These are phyloP conservation scores for Artemisia annua DNA, from an alignment of 129 eudicot genomes.

Conservation along the genomic window DNA sequence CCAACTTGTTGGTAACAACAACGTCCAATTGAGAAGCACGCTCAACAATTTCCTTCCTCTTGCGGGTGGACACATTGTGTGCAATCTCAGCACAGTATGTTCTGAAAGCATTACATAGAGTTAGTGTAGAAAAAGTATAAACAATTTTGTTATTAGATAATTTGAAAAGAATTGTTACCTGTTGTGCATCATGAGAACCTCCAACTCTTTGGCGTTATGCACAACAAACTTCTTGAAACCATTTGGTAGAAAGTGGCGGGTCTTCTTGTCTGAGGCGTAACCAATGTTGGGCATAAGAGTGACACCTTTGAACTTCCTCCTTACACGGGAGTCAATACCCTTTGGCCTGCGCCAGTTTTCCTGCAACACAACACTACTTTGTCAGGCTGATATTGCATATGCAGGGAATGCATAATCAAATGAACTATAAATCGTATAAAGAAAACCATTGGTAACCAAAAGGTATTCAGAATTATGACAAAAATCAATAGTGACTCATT, in stretches of 20 bases:
- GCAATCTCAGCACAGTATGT: conserved; percentile 87
- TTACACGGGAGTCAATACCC: conserved; percentile 80
- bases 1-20: conserved; percentile 81
- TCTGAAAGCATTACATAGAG: conserved; percentile 26
- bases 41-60: conserved; percentile 84
- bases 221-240: conserved; percentile 88
- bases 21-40: conserved; percentile 90
- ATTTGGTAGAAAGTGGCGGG: conserved; percentile 78
- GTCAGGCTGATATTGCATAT: too few species aligned
- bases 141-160: not conserved
- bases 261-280: conserved; percentile 76
- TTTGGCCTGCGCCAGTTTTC: conserved; percentile 67
- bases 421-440: too few species aligned
- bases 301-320: conserved; percentile 80
- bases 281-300: conserved; percentile 81
- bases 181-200: conserved; percentile 90
- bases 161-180: conserved; percentile 34
- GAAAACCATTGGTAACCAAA: too few species aligned
- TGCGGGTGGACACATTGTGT: conserved; percentile 69
- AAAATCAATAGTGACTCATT: too few species aligned
- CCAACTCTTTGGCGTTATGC: conserved; percentile 74
- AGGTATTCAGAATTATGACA: too few species aligned
- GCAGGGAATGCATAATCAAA: too few species aligned
- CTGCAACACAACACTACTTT: too few species aligned
- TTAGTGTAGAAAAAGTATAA: not conserved